Evolutionary conservation across 1,284 basidiomycete genomes (phyloP).

Genomic region (Kwoniella shivajii): DNA sequence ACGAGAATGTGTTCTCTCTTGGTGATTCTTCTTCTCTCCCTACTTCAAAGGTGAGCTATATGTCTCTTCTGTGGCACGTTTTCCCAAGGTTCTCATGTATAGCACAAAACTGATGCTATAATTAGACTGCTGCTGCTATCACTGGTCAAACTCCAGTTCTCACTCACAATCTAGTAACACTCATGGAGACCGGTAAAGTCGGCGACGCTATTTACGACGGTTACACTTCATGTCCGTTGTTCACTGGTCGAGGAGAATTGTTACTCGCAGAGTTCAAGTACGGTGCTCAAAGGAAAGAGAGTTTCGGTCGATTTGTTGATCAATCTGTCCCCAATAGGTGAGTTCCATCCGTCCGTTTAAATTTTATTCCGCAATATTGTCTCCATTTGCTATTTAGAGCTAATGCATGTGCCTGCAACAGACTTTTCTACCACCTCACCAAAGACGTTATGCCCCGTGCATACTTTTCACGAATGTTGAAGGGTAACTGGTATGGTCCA

Average conservation of each 20-base stretch:
- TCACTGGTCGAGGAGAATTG: constrained; percentile 60
- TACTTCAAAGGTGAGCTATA: constrained; percentile 69
- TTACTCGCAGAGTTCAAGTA: constrained; percentile 87
- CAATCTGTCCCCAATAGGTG: constrained; percentile 64
- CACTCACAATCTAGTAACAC: constrained; percentile 79
- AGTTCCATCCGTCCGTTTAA: constrained; percentile 9
- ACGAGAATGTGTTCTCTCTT: constrained; percentile 79
- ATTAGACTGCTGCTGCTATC: constrained; percentile 83
- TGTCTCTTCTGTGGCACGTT: neutral
- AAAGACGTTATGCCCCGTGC: constrained; percentile 84
- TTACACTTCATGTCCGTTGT: constrained; percentile 62
- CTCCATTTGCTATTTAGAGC: neutral
- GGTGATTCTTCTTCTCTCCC: constrained; percentile 90
- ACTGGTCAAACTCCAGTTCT: constrained; percentile 90
- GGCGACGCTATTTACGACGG: constrained; percentile 73
- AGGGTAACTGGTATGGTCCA: constrained; percentile 57
- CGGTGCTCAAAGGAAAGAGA: constrained; percentile 80
- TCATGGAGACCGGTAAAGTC: constrained; percentile 71
- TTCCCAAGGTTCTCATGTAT: neutral
- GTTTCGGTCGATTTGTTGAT: constrained; percentile 69
- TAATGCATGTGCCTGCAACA: constrained; percentile 30
- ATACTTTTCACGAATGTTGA: constrained; percentile 84
- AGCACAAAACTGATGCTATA: neutral
- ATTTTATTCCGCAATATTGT: neutral
- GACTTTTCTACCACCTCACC: constrained; percentile 87